phyloP scores from a whole-genome alignment of 179 eudicot genomes.

The Silene noctiflora region DNA sequence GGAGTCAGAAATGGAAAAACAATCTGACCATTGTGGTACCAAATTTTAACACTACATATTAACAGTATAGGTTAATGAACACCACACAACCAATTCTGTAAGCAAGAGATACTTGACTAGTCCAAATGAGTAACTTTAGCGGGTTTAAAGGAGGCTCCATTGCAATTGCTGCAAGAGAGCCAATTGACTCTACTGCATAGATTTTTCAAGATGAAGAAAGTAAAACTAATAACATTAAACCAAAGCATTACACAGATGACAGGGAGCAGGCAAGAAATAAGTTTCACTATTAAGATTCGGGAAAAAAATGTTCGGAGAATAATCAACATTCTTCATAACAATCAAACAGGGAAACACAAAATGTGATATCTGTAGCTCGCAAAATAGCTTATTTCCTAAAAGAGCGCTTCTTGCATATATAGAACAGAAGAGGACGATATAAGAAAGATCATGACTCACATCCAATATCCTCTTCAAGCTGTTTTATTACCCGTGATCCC shows the following conservation, averaged over 20 bases:
- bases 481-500: constrained; percentile 55
- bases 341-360: constrained; percentile 11
- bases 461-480: constrained; percentile 30
- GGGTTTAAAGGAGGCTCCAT: neutral
- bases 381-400: constrained; percentile 28
- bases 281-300: neutral
- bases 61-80: neutral
- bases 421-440: constrained; percentile 13
- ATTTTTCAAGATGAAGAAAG: neutral
- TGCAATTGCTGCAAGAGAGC: neutral
- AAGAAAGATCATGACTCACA: constrained; percentile 29
- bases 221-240: neutral
- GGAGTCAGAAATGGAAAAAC: neutral
- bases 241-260: neutral
- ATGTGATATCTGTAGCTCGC: constrained; percentile 14
- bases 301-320: constrained; percentile 3
- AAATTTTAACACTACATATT: neutral
- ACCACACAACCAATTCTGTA: neutral
- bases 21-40: neutral
- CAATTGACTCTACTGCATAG: neutral
- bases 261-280: constrained; percentile 11
- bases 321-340: constrained; percentile 17
- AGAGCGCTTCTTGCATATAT: constrained; percentile 19
- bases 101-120: neutral
- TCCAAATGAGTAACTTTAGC: neutral